Percentiles rank a stretch among this genome's conserved stretches.
Evolutionary conservation across 208 protist genomes (phyloP).

Genomic region (Wallacemonas sp.): DNA sequence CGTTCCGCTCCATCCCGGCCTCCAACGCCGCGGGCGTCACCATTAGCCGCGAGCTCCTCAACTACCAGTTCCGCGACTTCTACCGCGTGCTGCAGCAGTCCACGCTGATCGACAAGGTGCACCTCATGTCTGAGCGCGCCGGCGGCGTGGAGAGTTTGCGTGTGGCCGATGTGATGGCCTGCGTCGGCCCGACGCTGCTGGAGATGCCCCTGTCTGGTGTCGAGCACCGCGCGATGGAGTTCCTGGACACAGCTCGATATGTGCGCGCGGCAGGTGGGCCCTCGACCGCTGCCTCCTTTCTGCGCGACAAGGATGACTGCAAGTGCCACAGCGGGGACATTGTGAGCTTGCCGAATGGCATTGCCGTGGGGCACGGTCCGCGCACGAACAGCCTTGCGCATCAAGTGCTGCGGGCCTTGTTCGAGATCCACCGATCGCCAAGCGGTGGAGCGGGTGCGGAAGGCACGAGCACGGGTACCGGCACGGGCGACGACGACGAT

Average conservation of each 20-base stretch:
- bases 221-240: constrained; percentile 87
- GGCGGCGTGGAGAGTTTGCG: constrained; percentile 68
- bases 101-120: constrained; percentile 87
- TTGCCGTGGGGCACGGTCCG: constrained; percentile 86
- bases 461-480: neutral
- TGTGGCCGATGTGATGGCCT: constrained; percentile 80
- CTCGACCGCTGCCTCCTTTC: constrained; percentile 64
- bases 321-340: constrained; percentile 89
- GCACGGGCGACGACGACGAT: neutral
- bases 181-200: constrained; percentile 79
- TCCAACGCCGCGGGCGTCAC: constrained; percentile 85
- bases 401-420: constrained; percentile 73
- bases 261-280: constrained; percentile 79
- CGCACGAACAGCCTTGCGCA: constrained; percentile 87
- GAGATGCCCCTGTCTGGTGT: constrained; percentile 82
- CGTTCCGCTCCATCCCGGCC: constrained; percentile 80
- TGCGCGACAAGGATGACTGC: constrained; percentile 85
- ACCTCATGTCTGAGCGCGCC: constrained; percentile 86
- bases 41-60: constrained; percentile 88
- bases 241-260: constrained; percentile 90
- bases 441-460: constrained; percentile 2
- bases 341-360: constrained; percentile 79
- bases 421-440: constrained; percentile 46
- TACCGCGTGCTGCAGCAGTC: constrained; percentile 88
- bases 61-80: constrained; percentile 90